These are phyloP conservation scores for Scedosporium minutisporum DNA, from an alignment of 2,329 filamentous ascomycete genomes.

Conservation along the genomic window DNA sequence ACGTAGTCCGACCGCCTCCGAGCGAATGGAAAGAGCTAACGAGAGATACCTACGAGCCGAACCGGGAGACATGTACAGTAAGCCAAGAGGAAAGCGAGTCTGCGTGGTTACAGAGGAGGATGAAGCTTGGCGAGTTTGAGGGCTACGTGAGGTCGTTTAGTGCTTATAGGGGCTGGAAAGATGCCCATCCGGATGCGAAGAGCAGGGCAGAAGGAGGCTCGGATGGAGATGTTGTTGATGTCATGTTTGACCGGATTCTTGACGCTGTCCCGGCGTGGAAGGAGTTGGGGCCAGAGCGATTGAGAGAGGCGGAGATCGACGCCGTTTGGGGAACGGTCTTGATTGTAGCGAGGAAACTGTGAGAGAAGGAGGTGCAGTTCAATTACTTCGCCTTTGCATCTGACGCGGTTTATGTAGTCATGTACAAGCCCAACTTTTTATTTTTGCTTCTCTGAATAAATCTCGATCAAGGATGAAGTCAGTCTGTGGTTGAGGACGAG, in stretches of 20 bases:
- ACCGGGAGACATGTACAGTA: constrained; percentile 22
- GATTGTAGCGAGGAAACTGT: constrained; percentile 40
- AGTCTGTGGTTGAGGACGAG: too few relatives aligned
- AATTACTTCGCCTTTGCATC: neutral
- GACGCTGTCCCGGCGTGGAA: constrained; percentile 44
- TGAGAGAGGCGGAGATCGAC: constrained; percentile 44
- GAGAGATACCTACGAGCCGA: constrained; percentile 49
- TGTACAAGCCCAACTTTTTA: too few relatives aligned
- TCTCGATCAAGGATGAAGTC: too few relatives aligned
- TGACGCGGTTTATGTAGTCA: too few relatives aligned
- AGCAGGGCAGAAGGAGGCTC: constrained; percentile 42
- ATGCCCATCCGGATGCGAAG: constrained; percentile 39
- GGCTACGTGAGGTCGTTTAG: constrained; percentile 54
- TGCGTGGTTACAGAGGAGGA: constrained; percentile 40
- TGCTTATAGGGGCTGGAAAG: constrained; percentile 47
- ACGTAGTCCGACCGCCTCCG: constrained; percentile 40
- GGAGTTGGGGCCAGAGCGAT: constrained; percentile 30
- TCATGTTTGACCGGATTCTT: constrained; percentile 49
- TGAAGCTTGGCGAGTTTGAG: constrained; percentile 49
- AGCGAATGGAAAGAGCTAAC: constrained; percentile 41
- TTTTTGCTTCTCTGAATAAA: too few relatives aligned
- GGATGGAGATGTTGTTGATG: constrained; percentile 50
- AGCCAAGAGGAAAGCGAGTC: constrained; percentile 16
- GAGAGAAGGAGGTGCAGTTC: neutral
- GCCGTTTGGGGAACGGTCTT: constrained; percentile 54